Conservation (phyloP, 1,139 yeast species). For the Lodderomyces margitis region DNA sequence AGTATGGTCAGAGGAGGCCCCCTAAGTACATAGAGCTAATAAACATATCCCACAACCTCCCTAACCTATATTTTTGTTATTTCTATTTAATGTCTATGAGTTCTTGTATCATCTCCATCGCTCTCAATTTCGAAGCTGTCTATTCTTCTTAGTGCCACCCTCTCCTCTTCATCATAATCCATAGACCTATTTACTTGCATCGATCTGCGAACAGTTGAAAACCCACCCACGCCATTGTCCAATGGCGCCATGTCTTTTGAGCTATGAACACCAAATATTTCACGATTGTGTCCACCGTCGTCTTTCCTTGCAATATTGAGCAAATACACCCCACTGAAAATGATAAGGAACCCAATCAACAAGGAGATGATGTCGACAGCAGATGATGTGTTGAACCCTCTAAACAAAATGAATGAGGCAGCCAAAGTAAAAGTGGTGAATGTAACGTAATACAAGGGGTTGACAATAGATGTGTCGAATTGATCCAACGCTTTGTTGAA, state of each 20-base stretch:
- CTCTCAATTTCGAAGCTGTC: constrained; percentile 59
- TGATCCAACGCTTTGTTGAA: constrained; percentile 92
- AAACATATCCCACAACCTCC: neutral
- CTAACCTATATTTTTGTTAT: neutral
- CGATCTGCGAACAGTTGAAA: constrained; percentile 55
- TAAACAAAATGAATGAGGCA: constrained; percentile 83
- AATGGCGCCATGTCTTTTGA: constrained; percentile 62
- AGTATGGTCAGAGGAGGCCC: too few species aligned
- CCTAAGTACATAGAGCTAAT: constrained; percentile 4
- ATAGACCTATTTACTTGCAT: constrained; percentile 61
- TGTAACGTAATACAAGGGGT: constrained; percentile 87
- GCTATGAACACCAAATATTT: constrained; percentile 62
- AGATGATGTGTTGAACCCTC: constrained; percentile 83
- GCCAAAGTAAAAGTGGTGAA: constrained; percentile 85
- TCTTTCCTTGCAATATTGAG: constrained; percentile 76
- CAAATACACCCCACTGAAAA: constrained; percentile 83
- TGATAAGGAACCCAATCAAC: constrained; percentile 81
- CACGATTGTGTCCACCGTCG: constrained; percentile 47
- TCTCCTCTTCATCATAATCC: constrained; percentile 48
- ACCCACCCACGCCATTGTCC: constrained; percentile 82
- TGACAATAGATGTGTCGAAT: constrained; percentile 88
- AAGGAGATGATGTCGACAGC: constrained; percentile 82
- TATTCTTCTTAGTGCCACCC: constrained; percentile 58
- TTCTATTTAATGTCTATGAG: constrained; percentile 7
- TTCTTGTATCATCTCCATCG: constrained; percentile 32